A percentile compares a stretch with the other conserved stretches of the same genome.
phyloP scores from a whole-genome alignment of 768 basidiomycete species.

The Leccinum subtestaceum region DNA sequence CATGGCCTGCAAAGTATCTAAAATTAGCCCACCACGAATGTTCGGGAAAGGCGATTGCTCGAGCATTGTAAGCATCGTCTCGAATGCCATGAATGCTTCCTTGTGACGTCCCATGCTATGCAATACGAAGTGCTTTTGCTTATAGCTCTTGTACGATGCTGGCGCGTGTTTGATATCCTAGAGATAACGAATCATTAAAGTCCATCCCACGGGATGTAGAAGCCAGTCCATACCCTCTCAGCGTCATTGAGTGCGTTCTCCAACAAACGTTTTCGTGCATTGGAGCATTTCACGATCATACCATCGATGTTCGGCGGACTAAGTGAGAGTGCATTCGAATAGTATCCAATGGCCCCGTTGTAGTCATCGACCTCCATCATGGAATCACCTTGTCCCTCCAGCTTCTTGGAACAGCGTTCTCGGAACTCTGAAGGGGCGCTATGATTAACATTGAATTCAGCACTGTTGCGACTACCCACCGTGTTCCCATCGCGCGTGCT shows the following conservation, averaged over 20 bases:
- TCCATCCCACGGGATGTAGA: neutral
- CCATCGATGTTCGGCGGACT: neutral
- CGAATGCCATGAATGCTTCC: neutral
- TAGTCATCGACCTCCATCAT: neutral
- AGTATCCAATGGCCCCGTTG: neutral
- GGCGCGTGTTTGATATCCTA: neutral
- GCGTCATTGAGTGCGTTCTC: neutral
- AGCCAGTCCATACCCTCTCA: neutral
- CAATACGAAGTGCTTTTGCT: neutral
- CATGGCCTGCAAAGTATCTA: neutral
- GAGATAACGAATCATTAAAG: neutral
- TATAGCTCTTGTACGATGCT: neutral
- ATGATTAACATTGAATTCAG: neutral
- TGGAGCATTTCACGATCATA: neutral
- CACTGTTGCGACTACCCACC: neutral
- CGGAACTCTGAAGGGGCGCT: neutral
- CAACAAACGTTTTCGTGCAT: neutral
- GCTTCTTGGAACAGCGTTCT: neutral
- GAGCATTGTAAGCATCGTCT: neutral
- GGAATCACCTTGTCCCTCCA: neutral
- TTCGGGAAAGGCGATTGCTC: neutral
- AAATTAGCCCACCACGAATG: neutral
- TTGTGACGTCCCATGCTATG: neutral
- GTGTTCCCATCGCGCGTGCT: neutral
- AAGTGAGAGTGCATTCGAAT: neutral